Base-by-base conservation (phyloP, 352 stramenopile species). In the Achlya hypogyna region DNA sequence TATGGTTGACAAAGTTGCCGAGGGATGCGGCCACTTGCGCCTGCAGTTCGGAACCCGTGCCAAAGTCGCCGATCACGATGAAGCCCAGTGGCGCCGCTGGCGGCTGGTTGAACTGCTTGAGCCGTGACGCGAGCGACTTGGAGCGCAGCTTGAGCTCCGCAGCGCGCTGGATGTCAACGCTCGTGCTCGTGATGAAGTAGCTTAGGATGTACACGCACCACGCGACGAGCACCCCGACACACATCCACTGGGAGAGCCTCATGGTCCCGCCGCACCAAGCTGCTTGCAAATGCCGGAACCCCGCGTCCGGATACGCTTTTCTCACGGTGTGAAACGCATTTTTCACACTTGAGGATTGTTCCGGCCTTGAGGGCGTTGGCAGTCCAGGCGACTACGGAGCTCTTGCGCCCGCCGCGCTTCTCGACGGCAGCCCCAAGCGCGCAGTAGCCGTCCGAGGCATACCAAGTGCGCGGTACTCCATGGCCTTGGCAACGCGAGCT, bases 21-120 rank as follows among this genome's bases (percentile, higher is more conserved):
- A 95, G 73, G 45, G 80, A 73, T n/a, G 77, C 43, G 0, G 82
- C 84, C 12, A 91, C 84, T 60, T 79, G 76, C 27, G 70, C 65
- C 70, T 95, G 86, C 62, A 58, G 76, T 28, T 74, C 52, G 45
- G 84, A 79, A 27, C 86, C 86, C 27, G 84, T 93, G 31, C 86
- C 86, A 51, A 86, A 95, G 68, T 95, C 86, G 34, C 86, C 86
- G 25, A 95, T 79, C 29, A 86, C 82, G 42, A 95, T 68, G 49
- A 95, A 95, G 14, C 60, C 60, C 2, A 67, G 43, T 12, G 59
- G 43, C n/a, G 60, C 34, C 25, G 25, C 14, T 38, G 49, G 49
- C 25, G 49, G 49, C 38, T 45, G 38, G 38, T 45, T 45, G 31
- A 56, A 35, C 49, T 56, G 25, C 20, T 67, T 54, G 27, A 67